Base-by-base conservation (phyloP, 1,139 yeast species). In the Magnusiomyces sp. region DNA sequence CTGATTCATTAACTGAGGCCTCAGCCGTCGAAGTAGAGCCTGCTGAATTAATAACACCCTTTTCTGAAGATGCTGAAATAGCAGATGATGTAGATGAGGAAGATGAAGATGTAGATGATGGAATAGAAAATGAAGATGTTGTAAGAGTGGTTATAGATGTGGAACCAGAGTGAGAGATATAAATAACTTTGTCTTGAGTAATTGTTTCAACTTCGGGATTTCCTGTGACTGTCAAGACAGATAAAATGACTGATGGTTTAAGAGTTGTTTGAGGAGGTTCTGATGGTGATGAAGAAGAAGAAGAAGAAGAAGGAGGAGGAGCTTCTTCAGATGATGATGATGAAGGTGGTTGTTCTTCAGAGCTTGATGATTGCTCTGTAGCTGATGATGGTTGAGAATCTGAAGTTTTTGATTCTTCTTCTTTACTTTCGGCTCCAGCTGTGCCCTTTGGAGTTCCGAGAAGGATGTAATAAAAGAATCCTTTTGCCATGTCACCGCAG, bases 401-500 rank as follows among this genome's bases (percentile, higher is more conserved):
- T 31, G 38, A 37, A 6, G 49, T 13, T n/a, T 48, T 17, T 10
- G 52, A 34, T 23, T 23, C 29, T 23, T 23, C 29, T 23, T 23
- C 29, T 23, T 23, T 23, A 40, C 43, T 45, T 6, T 29, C 23
- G 3, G 46, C 45, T 9, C 33, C 10, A 2, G 29, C 40, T 57
- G 70, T 60, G 53, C 66, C 59, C 56, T 66, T 50, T 48, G 76
- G 69, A 43, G 55, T 62, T 14, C 62, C 66, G 11, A 75, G 53
- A 45, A 65, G 62, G 16, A 74, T 71, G 56, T 76, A 76, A 3
- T 76, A 79, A 55, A 57, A 76, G 11, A 63, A 61, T 2, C 68
- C 69, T 13, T 68, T 55, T 11, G 55, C 58, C 5, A 52, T 40
- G 55, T 65, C 67, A 3, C 80, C 81, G 56, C 81, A 77, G 39